Evolutionary conservation across 768 basidiomycete genomes (phyloP), one percentile per base, ranked within the genome.

Genomic region (Pilatotrama ljubarskyi): DNA sequence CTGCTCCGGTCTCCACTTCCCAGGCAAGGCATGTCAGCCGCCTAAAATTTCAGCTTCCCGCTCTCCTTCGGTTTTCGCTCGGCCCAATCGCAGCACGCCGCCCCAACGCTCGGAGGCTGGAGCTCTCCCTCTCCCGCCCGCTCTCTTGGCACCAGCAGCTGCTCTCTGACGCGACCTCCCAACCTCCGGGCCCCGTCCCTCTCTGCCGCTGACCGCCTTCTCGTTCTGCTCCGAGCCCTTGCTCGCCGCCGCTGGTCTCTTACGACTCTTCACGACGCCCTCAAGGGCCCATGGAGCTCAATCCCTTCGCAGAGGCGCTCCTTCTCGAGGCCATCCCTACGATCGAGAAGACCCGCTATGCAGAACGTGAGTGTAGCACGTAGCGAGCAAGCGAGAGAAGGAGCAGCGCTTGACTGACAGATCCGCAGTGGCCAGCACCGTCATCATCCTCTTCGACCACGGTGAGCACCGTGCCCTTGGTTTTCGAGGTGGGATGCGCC

Each of bases 381-480:
- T n/a, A n/a, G n/a, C n/a, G n/a, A n/a, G n/a, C n/a, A n/a, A n/a
- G n/a, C n/a, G n/a, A n/a, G n/a, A n/a, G n/a, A n/a, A n/a, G 22
- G n/a, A 36, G 32, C 20, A 18, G 5, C n/a, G 38, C 50, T 14
- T 15, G 49, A 55, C 41, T 42, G 24, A 37, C 35, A 18, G n/a
- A 32, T 51, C 15, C 32, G 44, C 62, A 85, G 84, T 85, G 66
- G 77, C 80, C 5, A 79, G 82, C 6, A 80, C 78, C 44, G 68
- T 72, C 26, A 81, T 85, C 63, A 80, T 85, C 25, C 58, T 84
- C 26, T 83, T 74, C 58, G 84, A 85, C 64, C 82, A 84, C 68
- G 18, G 84, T 84, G 61, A 61, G 83, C 72, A 5, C n/a, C 42
- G 24, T 53, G 22, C 26, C 37, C 3, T 14, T 57, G 35, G 36